Conservation (phyloP, 2,329 filamentous ascomycete genomes). For the Ophiostoma sp. region DNA sequence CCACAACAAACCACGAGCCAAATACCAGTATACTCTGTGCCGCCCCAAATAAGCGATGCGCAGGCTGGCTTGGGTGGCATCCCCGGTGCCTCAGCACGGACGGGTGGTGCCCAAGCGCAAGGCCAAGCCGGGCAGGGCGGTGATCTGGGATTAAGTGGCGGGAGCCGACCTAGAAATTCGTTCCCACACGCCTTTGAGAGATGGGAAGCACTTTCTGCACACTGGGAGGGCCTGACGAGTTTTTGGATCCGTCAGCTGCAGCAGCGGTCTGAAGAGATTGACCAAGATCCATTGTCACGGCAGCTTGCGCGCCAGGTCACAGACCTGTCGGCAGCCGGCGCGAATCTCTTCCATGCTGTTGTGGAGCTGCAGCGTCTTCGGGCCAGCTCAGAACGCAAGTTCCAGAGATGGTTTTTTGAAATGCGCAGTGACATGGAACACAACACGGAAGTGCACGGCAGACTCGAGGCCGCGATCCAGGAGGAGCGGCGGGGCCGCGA, state of each 20-base stretch:
- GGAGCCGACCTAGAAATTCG: slow-evolving; percentile 53
- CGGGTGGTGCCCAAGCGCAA: not conserved
- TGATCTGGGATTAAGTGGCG: slow-evolving; percentile 31
- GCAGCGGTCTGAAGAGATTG: slow-evolving; percentile 80
- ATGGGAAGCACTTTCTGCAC: slow-evolving; percentile 93
- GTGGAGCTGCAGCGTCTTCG: slow-evolving; percentile 91
- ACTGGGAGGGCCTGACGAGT: slow-evolving; percentile 95
- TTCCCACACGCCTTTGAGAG: slow-evolving; percentile 97
- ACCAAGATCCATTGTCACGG: slow-evolving; percentile 73
- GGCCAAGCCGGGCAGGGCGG: slow-evolving; percentile 28
- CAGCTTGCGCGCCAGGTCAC: slow-evolving; percentile 92
- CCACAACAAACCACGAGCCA: not conserved
- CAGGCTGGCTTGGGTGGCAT: not conserved
- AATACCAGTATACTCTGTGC: slow-evolving; percentile 3
- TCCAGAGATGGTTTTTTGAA: slow-evolving; percentile 98
- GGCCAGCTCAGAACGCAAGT: slow-evolving; percentile 93
- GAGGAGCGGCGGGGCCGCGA: slow-evolving; percentile 65
- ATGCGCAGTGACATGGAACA: slow-evolving; percentile 83
- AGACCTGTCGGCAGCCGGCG: slow-evolving; percentile 92
- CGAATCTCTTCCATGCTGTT: slow-evolving; percentile 95
- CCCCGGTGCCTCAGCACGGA: slow-evolving; percentile 3
- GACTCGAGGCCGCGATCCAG: slow-evolving; percentile 70
- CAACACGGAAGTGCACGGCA: slow-evolving; percentile 71
- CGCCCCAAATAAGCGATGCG: not conserved
- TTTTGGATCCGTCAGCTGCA: slow-evolving; percentile 95